phyloP scores from a whole-genome alignment of 2,329 filamentous ascomycete species.

The Hymenoscyphus linearis region DNA sequence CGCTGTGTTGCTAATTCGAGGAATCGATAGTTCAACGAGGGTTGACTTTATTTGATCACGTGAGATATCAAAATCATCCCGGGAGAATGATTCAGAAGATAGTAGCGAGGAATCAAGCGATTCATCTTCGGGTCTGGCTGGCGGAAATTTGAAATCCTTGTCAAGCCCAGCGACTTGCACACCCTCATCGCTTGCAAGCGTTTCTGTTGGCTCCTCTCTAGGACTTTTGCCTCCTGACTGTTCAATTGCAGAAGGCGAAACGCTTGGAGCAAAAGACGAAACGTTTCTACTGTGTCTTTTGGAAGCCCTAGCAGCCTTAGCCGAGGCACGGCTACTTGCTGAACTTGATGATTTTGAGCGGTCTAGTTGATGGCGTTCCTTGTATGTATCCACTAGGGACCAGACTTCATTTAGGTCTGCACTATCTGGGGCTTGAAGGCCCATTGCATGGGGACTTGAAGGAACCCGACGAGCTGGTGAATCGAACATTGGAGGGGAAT shows the following conservation, averaged over 20 bases:
- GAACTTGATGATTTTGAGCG: neutral
- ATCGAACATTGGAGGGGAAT: neutral
- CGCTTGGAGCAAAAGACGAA: conserved; percentile 3
- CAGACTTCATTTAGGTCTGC: neutral
- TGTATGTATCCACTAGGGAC: neutral
- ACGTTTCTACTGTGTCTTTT: conserved; percentile 15
- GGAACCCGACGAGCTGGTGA: neutral
- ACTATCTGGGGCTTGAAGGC: neutral
- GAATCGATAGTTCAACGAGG: neutral
- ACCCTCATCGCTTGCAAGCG: neutral
- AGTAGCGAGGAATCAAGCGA: neutral
- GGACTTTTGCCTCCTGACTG: neutral
- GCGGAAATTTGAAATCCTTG: neutral
- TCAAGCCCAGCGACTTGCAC: neutral
- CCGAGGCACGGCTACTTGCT: neutral
- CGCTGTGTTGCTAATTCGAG: conserved; percentile 2
- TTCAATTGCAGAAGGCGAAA: neutral
- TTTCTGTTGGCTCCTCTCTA: neutral
- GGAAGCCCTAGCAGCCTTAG: neutral
- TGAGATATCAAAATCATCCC: neutral
- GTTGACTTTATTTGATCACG: neutral
- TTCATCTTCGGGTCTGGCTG: neutral
- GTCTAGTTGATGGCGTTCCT: neutral
- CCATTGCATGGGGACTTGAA: neutral
- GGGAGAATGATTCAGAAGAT: neutral